phyloP scores from a whole-genome alignment of 495 filamentous ascomycete genomes.

The Xylaria curta region DNA sequence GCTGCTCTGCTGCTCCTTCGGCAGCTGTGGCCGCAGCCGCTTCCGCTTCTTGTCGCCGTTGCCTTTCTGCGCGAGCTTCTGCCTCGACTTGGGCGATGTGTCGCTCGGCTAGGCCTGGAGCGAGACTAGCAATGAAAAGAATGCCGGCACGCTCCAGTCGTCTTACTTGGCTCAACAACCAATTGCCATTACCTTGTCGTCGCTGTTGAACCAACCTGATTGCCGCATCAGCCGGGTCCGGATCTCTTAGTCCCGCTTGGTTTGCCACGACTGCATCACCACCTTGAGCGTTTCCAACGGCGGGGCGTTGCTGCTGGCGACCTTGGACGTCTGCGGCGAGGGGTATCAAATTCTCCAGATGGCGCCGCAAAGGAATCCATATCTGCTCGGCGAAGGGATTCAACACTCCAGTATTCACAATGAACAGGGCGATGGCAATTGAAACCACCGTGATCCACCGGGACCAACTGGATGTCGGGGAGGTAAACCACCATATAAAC shows the following conservation, averaged over 20 bases:
- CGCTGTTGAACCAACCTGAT: slow-evolving; percentile 60
- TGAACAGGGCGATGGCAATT: slow-evolving; percentile 63
- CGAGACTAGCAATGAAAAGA: slow-evolving; percentile 82
- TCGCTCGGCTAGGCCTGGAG: slow-evolving; percentile 83
- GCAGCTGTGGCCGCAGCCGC: slow-evolving; percentile 42
- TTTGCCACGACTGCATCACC: slow-evolving; percentile 29
- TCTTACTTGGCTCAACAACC: slow-evolving; percentile 64
- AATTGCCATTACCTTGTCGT: slow-evolving; percentile 53
- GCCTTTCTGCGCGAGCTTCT: slow-evolving; percentile 62
- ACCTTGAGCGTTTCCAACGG: slow-evolving; percentile 20
- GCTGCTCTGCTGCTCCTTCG: slow-evolving; percentile 7
- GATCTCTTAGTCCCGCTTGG: slow-evolving; percentile 35
- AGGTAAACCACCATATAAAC: slow-evolving; percentile 82
- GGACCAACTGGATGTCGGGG: slow-evolving; percentile 71
- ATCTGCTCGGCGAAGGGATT: slow-evolving; percentile 61
- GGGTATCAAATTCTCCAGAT: slow-evolving; percentile 75
- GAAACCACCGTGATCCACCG: slow-evolving; percentile 69
- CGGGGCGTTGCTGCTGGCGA: slow-evolving; percentile 23
- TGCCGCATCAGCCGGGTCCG: slow-evolving; percentile 60
- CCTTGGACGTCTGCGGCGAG: slow-evolving; percentile 44
- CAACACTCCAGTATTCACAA: slow-evolving; percentile 70
- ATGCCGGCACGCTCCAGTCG: slow-evolving; percentile 76
- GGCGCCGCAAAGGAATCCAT: slow-evolving; percentile 68
- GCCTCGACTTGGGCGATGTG: slow-evolving; percentile 75
- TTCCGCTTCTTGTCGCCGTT: slow-evolving; percentile 54